Base-by-base conservation (phyloP, 208 protist genomes). In the Acanthamoeba castellanii region DNA sequence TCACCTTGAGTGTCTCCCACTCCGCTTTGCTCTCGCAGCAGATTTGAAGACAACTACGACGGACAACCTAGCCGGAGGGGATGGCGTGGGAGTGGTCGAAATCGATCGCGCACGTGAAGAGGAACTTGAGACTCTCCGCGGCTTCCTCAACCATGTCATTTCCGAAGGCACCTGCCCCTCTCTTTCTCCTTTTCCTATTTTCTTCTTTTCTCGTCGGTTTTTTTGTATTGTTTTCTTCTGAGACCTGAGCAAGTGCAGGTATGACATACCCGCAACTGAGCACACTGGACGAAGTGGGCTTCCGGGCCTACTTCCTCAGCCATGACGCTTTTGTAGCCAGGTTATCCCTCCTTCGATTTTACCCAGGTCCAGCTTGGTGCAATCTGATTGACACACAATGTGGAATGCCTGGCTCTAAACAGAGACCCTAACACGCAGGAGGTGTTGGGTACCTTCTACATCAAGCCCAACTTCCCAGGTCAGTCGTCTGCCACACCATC, bases 391-490 rank as follows among this genome's bases (percentile, higher is more conserved):
- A 30, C 34, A 3, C 2, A 6, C 59, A 66, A 66, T 20, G 16
- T 66, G 16, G 27, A 27, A n/a, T 7, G 59, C 22, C 27, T 6
- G 16, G 59, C 22, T 66, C 27, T 16, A 1, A 8, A 66, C 27
- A 61, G 81, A 59, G 81, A 61, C 18, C 25, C 37, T 18, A 57
- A 14, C 2, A 52, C 37, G 5, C 25, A 88, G 1, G 81, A 88
- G 30, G 81, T 88, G 18, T 22, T 88, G 25, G 81, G 81, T 22
- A 88, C 81, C 0, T 88, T 88, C 30, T 88, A 88, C 50, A 88
- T 88, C 81, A 88, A 88, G 47, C 81, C 81, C 45, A 88, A 88
- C 14, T 88, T 88, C 47, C 81, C 81, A 88, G 81, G 81, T 88
- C 13, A 34, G 37, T 47, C 50, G 37, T 47, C 50, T 61, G 16